Conservation (phyloP, 139 green algal genomes). For the Tetradesmus obliquus region DNA sequence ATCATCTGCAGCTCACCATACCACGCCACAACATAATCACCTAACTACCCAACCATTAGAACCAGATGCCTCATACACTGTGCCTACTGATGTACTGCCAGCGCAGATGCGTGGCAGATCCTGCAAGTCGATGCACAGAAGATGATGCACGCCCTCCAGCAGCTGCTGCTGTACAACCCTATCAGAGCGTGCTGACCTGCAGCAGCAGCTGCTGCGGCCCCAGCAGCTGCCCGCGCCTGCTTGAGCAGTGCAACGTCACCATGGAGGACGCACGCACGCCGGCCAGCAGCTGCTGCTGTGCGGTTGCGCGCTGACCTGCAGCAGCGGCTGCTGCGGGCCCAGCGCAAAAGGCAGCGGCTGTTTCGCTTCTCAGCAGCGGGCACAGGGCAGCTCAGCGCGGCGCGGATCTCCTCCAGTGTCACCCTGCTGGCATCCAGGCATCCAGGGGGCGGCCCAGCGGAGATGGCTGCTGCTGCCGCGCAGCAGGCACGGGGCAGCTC, state of each 20-base stretch:
- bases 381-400: neutral
- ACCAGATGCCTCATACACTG: no score
- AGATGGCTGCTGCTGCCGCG: neutral
- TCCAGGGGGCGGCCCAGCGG: neutral
- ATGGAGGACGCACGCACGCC: no score
- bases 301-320: neutral
- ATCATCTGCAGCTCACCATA: no score
- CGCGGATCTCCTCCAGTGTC: conserved; percentile 29
- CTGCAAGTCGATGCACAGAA: no score
- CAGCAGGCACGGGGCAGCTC: neutral
- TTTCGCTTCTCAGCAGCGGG: neutral
- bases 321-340: neutral
- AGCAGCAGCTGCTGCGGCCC: neutral
- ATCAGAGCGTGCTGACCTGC: neutral
- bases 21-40: no score
- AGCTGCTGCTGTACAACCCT: neutral
- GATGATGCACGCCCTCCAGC: neutral
- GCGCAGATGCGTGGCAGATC: no score
- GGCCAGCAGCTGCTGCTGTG: neutral
- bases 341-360: neutral
- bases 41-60: no score
- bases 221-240: neutral
- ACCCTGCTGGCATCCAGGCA: neutral
- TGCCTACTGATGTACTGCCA: no score
- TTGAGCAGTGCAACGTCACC: neutral